A percentile compares a stretch with the other conserved stretches of the same genome.
These are phyloP conservation scores for Huntiella savannae DNA, from an alignment of 2,329 filamentous ascomycete genomes.

Conservation along the genomic window DNA sequence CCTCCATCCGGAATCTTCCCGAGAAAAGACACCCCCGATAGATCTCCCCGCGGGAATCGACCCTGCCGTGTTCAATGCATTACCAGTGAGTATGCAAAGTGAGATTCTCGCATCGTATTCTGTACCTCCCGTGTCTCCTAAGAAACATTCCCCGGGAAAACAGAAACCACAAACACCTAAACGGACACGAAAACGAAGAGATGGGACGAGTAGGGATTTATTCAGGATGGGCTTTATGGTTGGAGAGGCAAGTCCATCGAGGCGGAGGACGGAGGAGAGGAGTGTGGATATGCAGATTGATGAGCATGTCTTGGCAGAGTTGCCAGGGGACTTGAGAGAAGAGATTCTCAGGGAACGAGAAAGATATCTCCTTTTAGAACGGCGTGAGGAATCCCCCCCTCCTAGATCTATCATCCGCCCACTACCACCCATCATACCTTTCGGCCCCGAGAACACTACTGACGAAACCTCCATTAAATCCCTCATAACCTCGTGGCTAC, in stretches of 20 bases:
- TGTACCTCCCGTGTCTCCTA: too few relatives aligned
- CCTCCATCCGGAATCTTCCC: conserved; percentile 32
- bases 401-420: conserved; percentile 18
- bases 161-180: too few relatives aligned
- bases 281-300: conserved; percentile 29
- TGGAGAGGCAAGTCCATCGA: conserved; percentile 4
- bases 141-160: too few relatives aligned
- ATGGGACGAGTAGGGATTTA: conserved; percentile 20
- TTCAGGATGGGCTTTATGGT: not conserved
- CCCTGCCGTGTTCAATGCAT: conserved; percentile 58
- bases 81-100: conserved; percentile 70
- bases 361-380: conserved; percentile 18
- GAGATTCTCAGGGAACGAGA: conserved; percentile 65
- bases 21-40: not conserved
- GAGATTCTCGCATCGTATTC: conserved; percentile 47
- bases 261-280: not conserved
- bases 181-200: conserved; percentile 32
- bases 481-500: conserved; percentile 59
- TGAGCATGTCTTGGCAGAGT: conserved; percentile 56
- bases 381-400: not conserved
- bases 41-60: conserved; percentile 39
- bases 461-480: conserved; percentile 43
- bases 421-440: conserved; percentile 26
- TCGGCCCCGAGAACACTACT: conserved; percentile 25
- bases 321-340: conserved; percentile 60